Evolutionary conservation across 352 stramenopile species (phyloP), one percentile per base, ranked within the genome.

Genomic region (Plasmopara muralis): DNA sequence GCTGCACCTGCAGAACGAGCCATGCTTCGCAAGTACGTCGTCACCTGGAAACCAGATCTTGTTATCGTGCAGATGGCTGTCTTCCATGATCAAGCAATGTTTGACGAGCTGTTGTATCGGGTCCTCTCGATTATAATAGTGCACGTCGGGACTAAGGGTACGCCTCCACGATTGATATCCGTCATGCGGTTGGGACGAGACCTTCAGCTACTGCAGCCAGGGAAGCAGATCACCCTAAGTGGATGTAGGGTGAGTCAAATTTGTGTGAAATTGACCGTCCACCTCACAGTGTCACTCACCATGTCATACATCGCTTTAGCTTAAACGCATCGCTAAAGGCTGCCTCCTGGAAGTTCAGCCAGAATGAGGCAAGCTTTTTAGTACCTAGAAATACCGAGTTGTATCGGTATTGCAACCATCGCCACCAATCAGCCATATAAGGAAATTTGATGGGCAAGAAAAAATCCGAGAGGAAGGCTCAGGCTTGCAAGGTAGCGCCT

Each of bases 81-180:
- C 30, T 59, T 83, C 13, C 39, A 67, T n/a, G 77, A 90, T 16
- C 51, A 62, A 7, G 38, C 52, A 5, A 69, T 77, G 52, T 91
- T 91, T 33, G 70, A 88, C 29, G 83, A 89, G 49, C 63, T 93
- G 31, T 47, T 72, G 4, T 68, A 83, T 53, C 80, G 83, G 8
- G 39, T 91, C 0, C 55, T 91, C 9, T 79, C 77, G 6, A 64
- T 62, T 37, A 60, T 89, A 15, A 63, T 91, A 30, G 47, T 72
- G 25, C 43, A 60, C 5, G 43, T 91, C 30, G 78, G 83, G 7
- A 69, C 57, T 15, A 89, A 87, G 54, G 58, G 77, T 9, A 62
- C 60, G 6, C 77, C 83, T 12, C 83, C 83, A 12, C 69, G 83
- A 15, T 57, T 87, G 29, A 72, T 76, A 16, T 83, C 83, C 0